Base-by-base conservation (phyloP, 2,329 filamentous ascomycete genomes). In the Diplodia intermedia region DNA sequence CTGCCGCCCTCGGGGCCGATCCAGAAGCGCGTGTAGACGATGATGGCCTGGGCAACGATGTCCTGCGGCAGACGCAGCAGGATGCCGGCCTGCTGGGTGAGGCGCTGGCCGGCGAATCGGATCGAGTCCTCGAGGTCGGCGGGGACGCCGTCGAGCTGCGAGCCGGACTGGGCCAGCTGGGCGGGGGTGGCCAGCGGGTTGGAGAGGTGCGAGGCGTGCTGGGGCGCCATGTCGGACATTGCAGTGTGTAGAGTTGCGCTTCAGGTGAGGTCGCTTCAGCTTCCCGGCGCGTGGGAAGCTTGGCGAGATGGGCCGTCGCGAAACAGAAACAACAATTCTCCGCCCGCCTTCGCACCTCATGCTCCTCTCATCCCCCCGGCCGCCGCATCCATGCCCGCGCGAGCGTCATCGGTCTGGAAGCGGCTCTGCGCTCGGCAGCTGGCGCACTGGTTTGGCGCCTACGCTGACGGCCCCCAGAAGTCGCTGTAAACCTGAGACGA, bases 11-110 rank as follows among this genome's bases (percentile, higher is more conserved):
- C 75, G 80, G 84, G 67, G 79, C 87, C 75, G 82, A 93, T 82
- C 90, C 91, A 97, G 80, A 93, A 95, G 15, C 94, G 87, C 63
- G 90, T 90, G 40, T 97, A 87, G 0, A 95, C 80, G 50, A 97
- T 88, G 75, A 94, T 92, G 3, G 94, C 92, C 75, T 93, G 91
- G 4, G 93, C 91, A 49, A 95, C 92, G 49, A 92, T 88, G 72
- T 93, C 92, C 77, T 97, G 93, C 7, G 93, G 91, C 49, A 98
- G 84, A 57, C 92, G 88, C 3, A 99, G 85, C 20, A 98, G 86
- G 62, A 96, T 85, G 36, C 92, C 92, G 12, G 91, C 91, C 26
- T 90, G 88, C 79, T 95, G 92, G 3, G 90, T 92, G 53, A 94
- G 86, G 72, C 87, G 86, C 76, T 91, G 89, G 43, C 90, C 89